Conservation (phyloP, 2,329 filamentous ascomycete species). For the Apiospora koreana region DNA sequence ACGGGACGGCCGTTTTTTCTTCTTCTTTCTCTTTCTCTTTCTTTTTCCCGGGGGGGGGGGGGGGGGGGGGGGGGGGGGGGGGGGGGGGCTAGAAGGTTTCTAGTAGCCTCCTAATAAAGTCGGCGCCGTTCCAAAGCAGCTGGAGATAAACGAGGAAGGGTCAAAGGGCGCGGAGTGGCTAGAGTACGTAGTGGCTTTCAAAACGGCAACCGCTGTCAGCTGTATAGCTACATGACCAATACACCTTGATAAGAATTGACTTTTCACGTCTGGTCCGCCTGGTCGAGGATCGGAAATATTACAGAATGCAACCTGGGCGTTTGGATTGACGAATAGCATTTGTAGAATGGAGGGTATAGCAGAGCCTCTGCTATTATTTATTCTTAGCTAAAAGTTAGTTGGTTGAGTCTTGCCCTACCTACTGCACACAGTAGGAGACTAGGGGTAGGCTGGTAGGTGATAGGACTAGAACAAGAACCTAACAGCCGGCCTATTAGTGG, state of each 20-base stretch:
- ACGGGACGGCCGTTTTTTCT: too few species aligned
- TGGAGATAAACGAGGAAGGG: background rate
- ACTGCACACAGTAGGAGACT: background rate
- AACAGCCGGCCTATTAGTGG: slow-evolving; percentile 2
- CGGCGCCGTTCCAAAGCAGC: background rate
- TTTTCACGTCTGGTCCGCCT: background rate
- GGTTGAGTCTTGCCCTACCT: background rate
- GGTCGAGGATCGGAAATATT: background rate
- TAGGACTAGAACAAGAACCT: background rate
- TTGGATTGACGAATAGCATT: background rate
- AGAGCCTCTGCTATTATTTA: background rate
- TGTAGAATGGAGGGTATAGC: background rate
- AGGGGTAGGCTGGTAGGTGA: background rate
- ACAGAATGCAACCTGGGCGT: background rate
- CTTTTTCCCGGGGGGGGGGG: background rate
- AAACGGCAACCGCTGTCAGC: too few species aligned
- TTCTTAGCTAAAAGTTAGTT: background rate
- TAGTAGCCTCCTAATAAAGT: background rate
- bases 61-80: too few species aligned
- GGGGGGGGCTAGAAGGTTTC: background rate
- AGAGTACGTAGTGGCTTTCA: background rate
- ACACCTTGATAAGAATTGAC: background rate
- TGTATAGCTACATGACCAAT: too few species aligned
- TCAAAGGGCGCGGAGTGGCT: background rate
- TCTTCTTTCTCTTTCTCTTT: too few species aligned